Evolutionary conservation across 257 asterid species (phyloP).

Genomic region (Nemophila menziesii): DNA sequence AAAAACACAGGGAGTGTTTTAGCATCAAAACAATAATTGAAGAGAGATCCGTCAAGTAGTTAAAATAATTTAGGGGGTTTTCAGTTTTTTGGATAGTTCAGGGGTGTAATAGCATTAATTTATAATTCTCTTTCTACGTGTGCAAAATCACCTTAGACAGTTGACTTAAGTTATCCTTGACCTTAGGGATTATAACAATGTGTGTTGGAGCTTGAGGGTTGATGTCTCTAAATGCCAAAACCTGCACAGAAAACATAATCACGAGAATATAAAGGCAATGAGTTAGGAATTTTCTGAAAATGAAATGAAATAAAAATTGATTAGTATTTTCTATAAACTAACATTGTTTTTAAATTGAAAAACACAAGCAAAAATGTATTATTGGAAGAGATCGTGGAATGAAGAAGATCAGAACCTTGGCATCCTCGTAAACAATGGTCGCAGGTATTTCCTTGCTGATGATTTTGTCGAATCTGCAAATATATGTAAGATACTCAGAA

Average conservation of each 20-base stretch:
- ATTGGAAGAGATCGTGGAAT: background rate
- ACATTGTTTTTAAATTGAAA: no score
- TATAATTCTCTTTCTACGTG: no score
- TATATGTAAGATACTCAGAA: background rate
- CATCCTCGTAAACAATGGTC: conserved; percentile 74
- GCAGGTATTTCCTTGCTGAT: conserved; percentile 80
- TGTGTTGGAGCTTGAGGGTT: conserved; percentile 80
- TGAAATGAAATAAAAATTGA: background rate
- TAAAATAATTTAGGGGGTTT: no score
- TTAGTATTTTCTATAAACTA: background rate
- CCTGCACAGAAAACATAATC: conserved; percentile 31
- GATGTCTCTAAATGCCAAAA: conserved; percentile 89
- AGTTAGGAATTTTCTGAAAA: background rate
- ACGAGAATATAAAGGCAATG: background rate
- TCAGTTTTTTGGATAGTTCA: no score
- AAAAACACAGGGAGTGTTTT: no score
- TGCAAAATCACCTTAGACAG: conserved; percentile 49
- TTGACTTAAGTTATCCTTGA: conserved; percentile 69
- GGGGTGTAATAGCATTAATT: no score
- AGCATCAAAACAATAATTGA: no score
- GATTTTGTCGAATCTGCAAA: conserved; percentile 80
- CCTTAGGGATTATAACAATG: conserved; percentile 72
- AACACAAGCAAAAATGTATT: background rate
- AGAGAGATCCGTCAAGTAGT: no score
- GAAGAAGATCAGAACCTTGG: conserved; percentile 31